These are phyloP conservation scores for Capsella bursapastoris DNA, from an alignment of 345 rosid species.

Conservation along the genomic window DNA sequence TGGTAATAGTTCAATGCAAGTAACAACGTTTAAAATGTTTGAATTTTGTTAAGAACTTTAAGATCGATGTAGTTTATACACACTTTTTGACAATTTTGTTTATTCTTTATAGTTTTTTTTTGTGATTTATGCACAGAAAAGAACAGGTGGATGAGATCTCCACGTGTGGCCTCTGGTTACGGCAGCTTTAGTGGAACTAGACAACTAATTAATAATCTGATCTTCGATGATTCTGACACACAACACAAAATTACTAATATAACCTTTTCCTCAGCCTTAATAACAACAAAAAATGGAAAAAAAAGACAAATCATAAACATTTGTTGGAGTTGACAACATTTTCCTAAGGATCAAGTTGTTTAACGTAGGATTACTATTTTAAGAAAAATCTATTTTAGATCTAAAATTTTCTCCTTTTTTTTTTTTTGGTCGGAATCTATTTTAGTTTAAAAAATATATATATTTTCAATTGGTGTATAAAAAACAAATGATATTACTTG, in stretches of 20 bases:
- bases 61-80: constrained; percentile 17
- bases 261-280: neutral
- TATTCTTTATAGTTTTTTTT: neutral
- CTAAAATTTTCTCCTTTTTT: no score
- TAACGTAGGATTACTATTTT: neutral
- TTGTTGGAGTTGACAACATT: neutral
- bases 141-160: neutral
- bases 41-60: no score
- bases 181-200: constrained; percentile 21
- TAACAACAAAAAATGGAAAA: no score
- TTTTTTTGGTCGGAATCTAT: neutral
- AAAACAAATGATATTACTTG: neutral
- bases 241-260: neutral
- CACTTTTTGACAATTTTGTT: no score
- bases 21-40: neutral
- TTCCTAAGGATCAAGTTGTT: neutral
- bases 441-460: neutral
- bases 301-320: no score
- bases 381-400: neutral
- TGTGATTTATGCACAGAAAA: neutral
- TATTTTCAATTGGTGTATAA: neutral
- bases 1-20: neutral
- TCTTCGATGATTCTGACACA: neutral
- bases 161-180: constrained; percentile 32
- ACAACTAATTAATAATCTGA: neutral